Base-by-base conservation (phyloP, 192 early-diverging fungal species). In the Allomyces arbusculus region DNA sequence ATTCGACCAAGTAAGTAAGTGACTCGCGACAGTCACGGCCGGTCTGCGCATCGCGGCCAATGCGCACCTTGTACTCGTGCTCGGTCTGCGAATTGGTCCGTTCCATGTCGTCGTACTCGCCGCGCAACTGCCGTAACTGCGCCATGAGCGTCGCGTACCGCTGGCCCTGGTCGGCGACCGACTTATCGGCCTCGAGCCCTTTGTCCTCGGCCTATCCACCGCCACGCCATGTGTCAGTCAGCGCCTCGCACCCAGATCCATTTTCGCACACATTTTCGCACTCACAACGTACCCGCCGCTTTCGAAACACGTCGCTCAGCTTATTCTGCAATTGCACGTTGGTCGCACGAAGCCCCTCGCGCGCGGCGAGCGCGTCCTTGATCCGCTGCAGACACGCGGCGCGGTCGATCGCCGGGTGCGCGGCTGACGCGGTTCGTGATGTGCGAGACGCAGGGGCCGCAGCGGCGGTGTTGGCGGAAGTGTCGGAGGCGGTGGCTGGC, bases 261-360 rank as follows among this genome's bases (percentile, higher is more conserved):
- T 8, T 19, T 20, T 9, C 20, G 40, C 1, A 64, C 44, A 20
- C 24, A 24, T 8, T 19, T 20, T 9, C 20, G 40, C 1, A 64
- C 44, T n/a, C n/a, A 20, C 12, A 6, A 64, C 64, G 6, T 73
- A 83, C 82, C 69, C 82, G 44, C 64, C 82, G 82, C 50, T 76
- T 63, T 40, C 74, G 74, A 61, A 84, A 84, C 62, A 78, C 76
- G 58, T 84, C 82, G 19, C 71, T 77, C 0, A 82, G 68, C 62
- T 74, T 74, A 65, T 84, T 82, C 70, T 84, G 82, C 23, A 84
- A 62, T 20, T 63, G 61, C 44, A 65, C 62, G 62, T 82, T 82
- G 43, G 69, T 66, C 7, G 63, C 23, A 26, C 64, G 65, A 23
- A 78, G 64, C 64, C 71, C 76, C 22, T 83, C 81, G 64, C 74